Evolutionary conservation across 2,329 filamentous ascomycete genomes (phyloP).

Genomic region (Phaeophleospora eucalypticola): DNA sequence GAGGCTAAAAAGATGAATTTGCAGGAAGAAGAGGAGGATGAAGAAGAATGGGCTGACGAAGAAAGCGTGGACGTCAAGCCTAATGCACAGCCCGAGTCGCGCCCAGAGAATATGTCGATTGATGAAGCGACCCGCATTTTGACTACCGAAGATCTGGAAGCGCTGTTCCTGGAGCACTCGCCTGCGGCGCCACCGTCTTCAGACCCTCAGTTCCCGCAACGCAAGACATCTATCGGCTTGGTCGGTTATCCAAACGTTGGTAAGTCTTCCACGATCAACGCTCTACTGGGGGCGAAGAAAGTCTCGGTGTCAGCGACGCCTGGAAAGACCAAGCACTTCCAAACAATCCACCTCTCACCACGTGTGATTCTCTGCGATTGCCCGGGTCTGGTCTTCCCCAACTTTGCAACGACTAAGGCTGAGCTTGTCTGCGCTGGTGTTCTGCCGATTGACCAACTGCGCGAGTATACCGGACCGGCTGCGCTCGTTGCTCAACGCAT

Average conservation of each 20-base stretch:
- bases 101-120: conserved; percentile 33
- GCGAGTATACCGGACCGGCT: conserved; percentile 85
- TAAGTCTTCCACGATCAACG: conserved; percentile 99
- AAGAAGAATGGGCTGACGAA: conserved; percentile 35
- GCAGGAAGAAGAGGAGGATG: conserved; percentile 38
- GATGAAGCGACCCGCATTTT: conserved; percentile 64
- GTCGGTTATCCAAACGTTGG: conserved; percentile 98
- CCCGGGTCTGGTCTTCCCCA: conserved; percentile 95
- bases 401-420: conserved; percentile 93
- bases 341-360: conserved; percentile 91
- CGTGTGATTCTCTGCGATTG: conserved; percentile 93
- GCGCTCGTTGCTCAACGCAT: conserved; percentile 79
- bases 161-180: conserved; percentile 75
- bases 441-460: conserved; percentile 90
- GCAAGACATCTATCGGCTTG: conserved; percentile 83
- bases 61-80: conserved; percentile 33
- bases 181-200: conserved; percentile 49
- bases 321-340: conserved; percentile 98
- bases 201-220: conserved; percentile 45
- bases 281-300: conserved; percentile 96
- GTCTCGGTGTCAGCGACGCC: conserved; percentile 96
- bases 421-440: conserved; percentile 95
- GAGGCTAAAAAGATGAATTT: conserved; percentile 38
- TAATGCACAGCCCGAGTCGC: conserved; percentile 31
- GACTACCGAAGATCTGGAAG: conserved; percentile 87